phyloP scores from a whole-genome alignment of 2,329 filamentous ascomycete species.

The Aspergillus bombycis region DNA sequence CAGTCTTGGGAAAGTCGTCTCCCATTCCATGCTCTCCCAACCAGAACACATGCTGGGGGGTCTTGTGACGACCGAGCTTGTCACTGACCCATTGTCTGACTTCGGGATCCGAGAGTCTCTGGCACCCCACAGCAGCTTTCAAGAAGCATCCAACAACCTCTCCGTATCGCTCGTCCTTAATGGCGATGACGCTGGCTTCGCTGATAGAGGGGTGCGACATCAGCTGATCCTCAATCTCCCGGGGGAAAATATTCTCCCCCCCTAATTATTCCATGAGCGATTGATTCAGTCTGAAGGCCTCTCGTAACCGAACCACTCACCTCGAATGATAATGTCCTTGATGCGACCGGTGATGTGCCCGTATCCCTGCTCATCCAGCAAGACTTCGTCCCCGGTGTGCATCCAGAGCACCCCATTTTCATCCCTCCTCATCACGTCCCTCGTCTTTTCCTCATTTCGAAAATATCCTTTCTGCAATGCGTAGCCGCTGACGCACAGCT shows the following conservation, averaged over 20 bases:
- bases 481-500: too few species aligned
- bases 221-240: slow-evolving; percentile 71
- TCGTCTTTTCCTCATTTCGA: too few species aligned
- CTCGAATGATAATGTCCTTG: slow-evolving; percentile 76
- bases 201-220: slow-evolving; percentile 61
- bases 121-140: slow-evolving; percentile 14
- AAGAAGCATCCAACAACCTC: slow-evolving; percentile 48
- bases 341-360: slow-evolving; percentile 71
- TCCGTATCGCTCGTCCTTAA: slow-evolving; percentile 54
- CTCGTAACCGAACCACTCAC: slow-evolving; percentile 25
- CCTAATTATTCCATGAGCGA: slow-evolving; percentile 40
- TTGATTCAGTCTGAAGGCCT: too few species aligned
- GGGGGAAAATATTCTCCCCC: slow-evolving; percentile 69
- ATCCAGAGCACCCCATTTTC: slow-evolving; percentile 63
- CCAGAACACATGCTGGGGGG: slow-evolving; percentile 60
- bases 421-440: not conserved
- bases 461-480: too few species aligned
- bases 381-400: slow-evolving; percentile 61
- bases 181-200: slow-evolving; percentile 66
- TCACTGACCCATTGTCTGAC: slow-evolving; percentile 44
- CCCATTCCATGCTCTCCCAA: slow-evolving; percentile 61
- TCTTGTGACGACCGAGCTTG: slow-evolving; percentile 17
- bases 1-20: slow-evolving; percentile 59
- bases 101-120: not conserved
- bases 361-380: slow-evolving; percentile 60